Evolutionary conservation across 2,329 filamentous ascomycete genomes (phyloP), one percentile per base, ranked within the genome.

Genomic region (Fusarium equiseti): DNA sequence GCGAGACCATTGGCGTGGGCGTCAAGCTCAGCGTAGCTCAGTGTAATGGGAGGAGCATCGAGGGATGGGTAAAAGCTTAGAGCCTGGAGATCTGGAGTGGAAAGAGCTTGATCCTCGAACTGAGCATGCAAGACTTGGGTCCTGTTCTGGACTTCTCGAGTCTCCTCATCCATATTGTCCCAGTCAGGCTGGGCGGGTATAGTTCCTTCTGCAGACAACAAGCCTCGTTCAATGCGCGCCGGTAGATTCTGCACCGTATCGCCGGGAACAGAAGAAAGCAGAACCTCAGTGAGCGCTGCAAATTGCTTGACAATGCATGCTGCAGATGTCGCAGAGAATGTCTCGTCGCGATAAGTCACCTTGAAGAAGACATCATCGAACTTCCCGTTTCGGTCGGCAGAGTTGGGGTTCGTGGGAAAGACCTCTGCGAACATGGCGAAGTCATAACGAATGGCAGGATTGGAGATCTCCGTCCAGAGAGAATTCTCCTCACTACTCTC

Each of bases 351-450:
- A 16, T 69, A 69, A 2, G 66, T 70, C 7, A 69, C 18, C 7
- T 66, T 69, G 42, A 69, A 63, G 18, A 69, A 16, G 15, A 45
- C 35, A 24, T 60, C n/a, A 4, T 63, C 60, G 7, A 56, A 63
- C 15, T 9, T 56, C 2, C 59, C 60, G 8, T 63, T 63, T 13
- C 49, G 45, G 3, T 38, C 27, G 4, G 49, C 32, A 12, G 27
- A 56, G n/a, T 26, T 43, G 4, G 60, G 66, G 3, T 40, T 40
- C 2, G 57, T 53, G 1, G 63, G 46, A 8, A 69, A 70, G 3
- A 70, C 66, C 8, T 69, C 66, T 0, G 66, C 54, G 18, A 70
- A 70, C 49, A 69, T 69, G 3, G 35, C 10, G 38, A 69, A 70
- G 15, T 69, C 66, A 18, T 69, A 70, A 32, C 66, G 60, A 29